Base-by-base conservation (phyloP, 495 filamentous ascomycete species). In the Gamarada debralockiae region DNA sequence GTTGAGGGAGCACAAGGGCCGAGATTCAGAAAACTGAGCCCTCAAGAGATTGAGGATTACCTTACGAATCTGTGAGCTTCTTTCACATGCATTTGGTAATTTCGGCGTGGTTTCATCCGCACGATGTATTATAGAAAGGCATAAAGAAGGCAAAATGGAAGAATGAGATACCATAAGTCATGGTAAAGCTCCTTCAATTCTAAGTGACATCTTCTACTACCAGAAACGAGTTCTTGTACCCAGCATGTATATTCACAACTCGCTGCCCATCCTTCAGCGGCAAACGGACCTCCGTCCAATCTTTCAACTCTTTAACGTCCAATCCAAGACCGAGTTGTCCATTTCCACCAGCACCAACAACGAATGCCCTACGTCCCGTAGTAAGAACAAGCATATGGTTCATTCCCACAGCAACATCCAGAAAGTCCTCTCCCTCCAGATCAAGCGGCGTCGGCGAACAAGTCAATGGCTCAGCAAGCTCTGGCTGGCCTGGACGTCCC, bases 31-130 rank as follows among this genome's bases (percentile, higher is more conserved):
- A 98, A 95, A 79, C 74, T 98, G 70, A 96, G 83, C 62, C 92
- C 95, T 61, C 87, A 92, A 73, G 92, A 98, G 74, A 96, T 98
- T 65, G 93, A 98, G 77, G 93, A 98, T 68, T 98, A 98, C 75
- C 73, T 98, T 67, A 97, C 92, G 67, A 96, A 93, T 75, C 82
- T 97, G 77, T 97, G 75, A 79, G 27, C 39, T 39, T 52, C 15
- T 50, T 48, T 52, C 43, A 52, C 48, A 24, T 47, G 55, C 50
- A 59, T 56, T 38, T 56, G 57, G 57, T 54, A 36, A 55, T 58
- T 53, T 61, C 44, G 23, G 36, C 36, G 14, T 39, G 36, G 21
- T 21, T 12, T 43, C 21, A 20, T 43, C 7, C 43, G 59, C 34
- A 43, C 38, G 27, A 39, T 61, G 62, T 60, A 64, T 50, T 55